phyloP scores from a whole-genome alignment of 129 eudicot species.

The Lonicera japonica region DNA sequence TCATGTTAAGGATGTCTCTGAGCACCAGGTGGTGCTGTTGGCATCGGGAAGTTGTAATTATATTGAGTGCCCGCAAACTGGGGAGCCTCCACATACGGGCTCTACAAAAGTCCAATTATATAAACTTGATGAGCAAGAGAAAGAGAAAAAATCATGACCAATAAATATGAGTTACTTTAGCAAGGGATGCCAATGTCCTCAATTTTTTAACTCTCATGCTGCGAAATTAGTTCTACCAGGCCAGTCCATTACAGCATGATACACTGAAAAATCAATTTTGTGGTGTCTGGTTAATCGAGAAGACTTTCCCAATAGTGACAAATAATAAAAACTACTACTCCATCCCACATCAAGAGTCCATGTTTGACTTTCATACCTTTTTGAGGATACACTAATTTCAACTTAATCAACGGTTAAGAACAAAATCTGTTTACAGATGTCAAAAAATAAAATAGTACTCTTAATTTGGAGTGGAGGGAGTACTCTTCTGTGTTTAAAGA shows the following conservation, averaged over 20 bases:
- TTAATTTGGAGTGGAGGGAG: no score
- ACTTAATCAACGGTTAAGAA: background rate
- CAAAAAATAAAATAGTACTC: no score
- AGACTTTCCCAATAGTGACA: background rate
- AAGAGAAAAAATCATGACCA: background rate
- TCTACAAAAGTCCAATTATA: slow-evolving; percentile 32
- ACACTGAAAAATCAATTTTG: background rate
- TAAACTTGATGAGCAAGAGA: background rate
- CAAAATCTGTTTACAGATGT: background rate
- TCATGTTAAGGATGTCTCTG: slow-evolving; percentile 42
- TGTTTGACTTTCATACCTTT: no score
- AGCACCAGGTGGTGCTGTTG: slow-evolving; percentile 93
- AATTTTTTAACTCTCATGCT: background rate
- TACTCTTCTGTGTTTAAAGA: no score
- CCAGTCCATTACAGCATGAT: background rate
- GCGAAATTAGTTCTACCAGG: background rate
- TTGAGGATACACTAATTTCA: no score
- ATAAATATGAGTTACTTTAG: background rate
- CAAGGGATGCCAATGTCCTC: background rate
- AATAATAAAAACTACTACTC: background rate
- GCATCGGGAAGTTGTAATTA: slow-evolving; percentile 57
- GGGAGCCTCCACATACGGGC: slow-evolving; percentile 96
- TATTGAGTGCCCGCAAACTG: slow-evolving; percentile 45
- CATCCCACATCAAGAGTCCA: background rate
- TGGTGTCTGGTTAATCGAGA: background rate